Base-by-base conservation (phyloP, 2,329 filamentous ascomycete genomes). In the Colletotrichum lentis region DNA sequence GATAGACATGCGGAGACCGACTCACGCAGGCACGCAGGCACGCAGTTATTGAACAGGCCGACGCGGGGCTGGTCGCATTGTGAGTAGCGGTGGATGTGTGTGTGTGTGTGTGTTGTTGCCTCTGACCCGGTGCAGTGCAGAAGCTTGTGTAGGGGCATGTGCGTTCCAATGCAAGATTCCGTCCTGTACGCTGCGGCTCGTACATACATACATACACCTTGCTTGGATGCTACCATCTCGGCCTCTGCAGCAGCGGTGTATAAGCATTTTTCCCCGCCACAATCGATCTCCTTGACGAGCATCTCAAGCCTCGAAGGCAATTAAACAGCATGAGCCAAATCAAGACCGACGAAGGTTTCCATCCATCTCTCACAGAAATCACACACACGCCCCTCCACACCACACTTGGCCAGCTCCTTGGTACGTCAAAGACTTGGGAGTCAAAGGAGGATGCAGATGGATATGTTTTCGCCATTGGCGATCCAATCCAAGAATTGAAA, bases 121-220 rank as follows among this genome's bases (percentile, higher is more conserved):
- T 56, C 59, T 55, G 50, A 24, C 39, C 22, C 27, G 55, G 41
- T 39, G 49, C 50, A 46, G 46, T 47, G 54, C 54, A 64, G 60
- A 66, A 69, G 66, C 62, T 61, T 43, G 55, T 52, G 62, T 59
- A 54, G 59, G 62, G 62, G 43, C 43, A 56, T 69, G 66, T 61
- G 46, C 55, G 61, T 41, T 46, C 44, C 62, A 66, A 69, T 62
- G 66, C 66, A 67, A 69, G 66, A 67, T 69, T 69, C 66, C 66
- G 66, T 62, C 50, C 66, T 65, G 66, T 56, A 62, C 66, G 46
- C 37, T 46, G 54, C 64, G 46, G 63, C 49, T 31, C 53, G 43
- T 66, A 61, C 63, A 66, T 59, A 27, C 41, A 39, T 56, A 54
- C 24, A 4, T 24, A 24, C 44, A 22, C 43, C 46, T 49, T 60